Conservation (phyloP, 139 green algal species). For the Micractinium sp. region DNA sequence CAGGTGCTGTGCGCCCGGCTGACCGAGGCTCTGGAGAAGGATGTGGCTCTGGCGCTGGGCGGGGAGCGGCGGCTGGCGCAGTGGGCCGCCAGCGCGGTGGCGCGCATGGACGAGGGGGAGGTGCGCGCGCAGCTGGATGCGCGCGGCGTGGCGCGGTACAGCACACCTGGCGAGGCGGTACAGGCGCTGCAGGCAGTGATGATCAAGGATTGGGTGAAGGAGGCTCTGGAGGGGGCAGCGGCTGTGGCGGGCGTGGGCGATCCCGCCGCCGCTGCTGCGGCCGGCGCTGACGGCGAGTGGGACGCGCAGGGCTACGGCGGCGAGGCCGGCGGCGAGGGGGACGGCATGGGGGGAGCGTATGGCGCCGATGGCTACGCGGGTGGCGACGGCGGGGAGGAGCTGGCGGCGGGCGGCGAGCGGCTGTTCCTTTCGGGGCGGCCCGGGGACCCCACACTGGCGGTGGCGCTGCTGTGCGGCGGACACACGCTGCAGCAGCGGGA, state of each 20-base stretch:
- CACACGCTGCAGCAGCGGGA: constrained; percentile 25
- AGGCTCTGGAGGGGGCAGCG: constrained; percentile 8
- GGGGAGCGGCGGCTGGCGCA: constrained; percentile 31
- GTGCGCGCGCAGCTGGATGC: constrained; percentile 25
- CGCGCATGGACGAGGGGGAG: constrained; percentile 24
- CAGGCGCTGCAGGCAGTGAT: constrained; percentile 24
- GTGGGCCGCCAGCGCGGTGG: constrained; percentile 35
- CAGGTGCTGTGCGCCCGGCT: constrained; percentile 42
- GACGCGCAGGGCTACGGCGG: not conserved
- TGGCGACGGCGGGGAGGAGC: not conserved
- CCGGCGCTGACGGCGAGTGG: not conserved
- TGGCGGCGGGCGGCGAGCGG: not conserved
- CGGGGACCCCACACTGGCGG: constrained; percentile 30
- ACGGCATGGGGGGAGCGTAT: not conserved
- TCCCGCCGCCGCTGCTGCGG: not conserved
- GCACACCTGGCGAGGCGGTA: not conserved
- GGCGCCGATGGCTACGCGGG: not conserved
- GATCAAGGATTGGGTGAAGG: constrained; percentile 18
- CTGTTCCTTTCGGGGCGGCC: not conserved
- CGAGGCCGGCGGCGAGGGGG: not conserved
- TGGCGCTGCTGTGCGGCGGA: constrained; percentile 39
- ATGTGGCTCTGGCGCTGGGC: constrained; percentile 24
- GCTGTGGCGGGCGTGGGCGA: constrained; percentile 5
- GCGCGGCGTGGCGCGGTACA: not conserved
- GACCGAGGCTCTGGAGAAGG: constrained; percentile 26